phyloP scores from a whole-genome alignment of 371 early-diverging fungal genomes.

The Saksenaea oblongispora region DNA sequence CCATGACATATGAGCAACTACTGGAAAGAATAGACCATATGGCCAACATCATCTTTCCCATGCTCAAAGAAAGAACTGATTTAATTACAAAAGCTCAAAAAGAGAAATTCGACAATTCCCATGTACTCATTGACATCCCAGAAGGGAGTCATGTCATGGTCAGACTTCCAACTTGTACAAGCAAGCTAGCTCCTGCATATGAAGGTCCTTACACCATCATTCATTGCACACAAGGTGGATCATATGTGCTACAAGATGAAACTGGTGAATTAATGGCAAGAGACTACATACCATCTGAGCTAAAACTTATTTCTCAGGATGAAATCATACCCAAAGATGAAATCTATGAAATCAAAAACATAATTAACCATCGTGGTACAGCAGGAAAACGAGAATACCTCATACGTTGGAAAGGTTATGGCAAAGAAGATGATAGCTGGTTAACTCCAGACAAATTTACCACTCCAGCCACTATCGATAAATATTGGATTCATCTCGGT shows the following conservation, averaged over 20 bases:
- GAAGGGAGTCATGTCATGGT: slow-evolving; percentile 10
- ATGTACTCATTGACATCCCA: neutral
- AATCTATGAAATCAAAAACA: slow-evolving; percentile 1
- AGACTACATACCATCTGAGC: slow-evolving; percentile 14
- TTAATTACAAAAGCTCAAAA: too few relatives aligned
- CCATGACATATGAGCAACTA: slow-evolving; percentile 4
- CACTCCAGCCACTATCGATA: neutral
- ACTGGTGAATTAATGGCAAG: slow-evolving; percentile 6
- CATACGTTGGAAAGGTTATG: slow-evolving; percentile 7
- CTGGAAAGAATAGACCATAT: slow-evolving; percentile 14
- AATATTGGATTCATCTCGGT: neutral
- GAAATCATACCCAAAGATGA: slow-evolving; percentile 1
- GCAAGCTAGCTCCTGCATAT: slow-evolving; percentile 1
- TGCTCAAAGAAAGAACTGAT: too few relatives aligned
- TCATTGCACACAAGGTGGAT: slow-evolving; percentile 11
- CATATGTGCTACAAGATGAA: slow-evolving; percentile 15
- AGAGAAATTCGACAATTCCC: too few relatives aligned
- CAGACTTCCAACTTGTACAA: neutral
- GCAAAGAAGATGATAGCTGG: slow-evolving; percentile 1
- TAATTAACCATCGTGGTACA: neutral
- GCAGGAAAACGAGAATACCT: slow-evolving; percentile 4
- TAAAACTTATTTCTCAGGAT: slow-evolving; percentile 16
- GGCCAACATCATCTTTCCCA: slow-evolving; percentile 16
- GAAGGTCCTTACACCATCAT: slow-evolving; percentile 18
- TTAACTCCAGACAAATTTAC: slow-evolving; percentile 9